phyloP scores from a whole-genome alignment of 148 eudicot species.

The Rheum nobile region DNA sequence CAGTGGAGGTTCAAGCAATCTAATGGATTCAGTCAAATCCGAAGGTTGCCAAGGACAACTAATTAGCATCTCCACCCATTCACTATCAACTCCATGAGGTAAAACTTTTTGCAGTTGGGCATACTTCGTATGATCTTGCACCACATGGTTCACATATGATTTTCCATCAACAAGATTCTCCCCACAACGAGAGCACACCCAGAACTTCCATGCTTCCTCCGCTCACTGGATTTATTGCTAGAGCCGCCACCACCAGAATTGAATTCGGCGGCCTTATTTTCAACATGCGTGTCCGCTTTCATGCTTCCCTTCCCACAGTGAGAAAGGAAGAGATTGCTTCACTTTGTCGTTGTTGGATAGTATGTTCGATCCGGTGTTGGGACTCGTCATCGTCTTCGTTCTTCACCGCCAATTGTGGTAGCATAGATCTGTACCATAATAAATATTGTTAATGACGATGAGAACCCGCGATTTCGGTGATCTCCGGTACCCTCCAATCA shows the following conservation, averaged over 20 bases:
- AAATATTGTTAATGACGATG: no score
- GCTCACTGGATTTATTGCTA: slow-evolving; percentile 38
- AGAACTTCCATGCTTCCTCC: slow-evolving; percentile 71
- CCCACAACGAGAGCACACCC: slow-evolving; percentile 75
- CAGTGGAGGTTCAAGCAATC: slow-evolving; percentile 42
- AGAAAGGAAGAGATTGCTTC: no score
- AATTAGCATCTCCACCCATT: slow-evolving; percentile 83
- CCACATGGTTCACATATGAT: slow-evolving; percentile 50
- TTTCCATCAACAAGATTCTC: slow-evolving; percentile 50
- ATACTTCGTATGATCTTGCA: slow-evolving; percentile 68
- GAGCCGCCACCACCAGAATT: slow-evolving; percentile 19
- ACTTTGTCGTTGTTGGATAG: no score
- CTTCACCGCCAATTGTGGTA: no score
- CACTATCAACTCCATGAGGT: slow-evolving; percentile 53
- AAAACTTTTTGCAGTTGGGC: slow-evolving; percentile 52
- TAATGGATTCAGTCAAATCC: slow-evolving; percentile 55
- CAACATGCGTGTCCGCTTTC: slow-evolving; percentile 39
- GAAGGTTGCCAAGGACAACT: slow-evolving; percentile 80
- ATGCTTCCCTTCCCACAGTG: no score
- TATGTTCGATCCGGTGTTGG: no score
- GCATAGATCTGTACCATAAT: no score
- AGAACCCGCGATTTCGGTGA: no score
- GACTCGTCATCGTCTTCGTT: no score
- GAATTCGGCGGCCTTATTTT: slow-evolving; percentile 25
- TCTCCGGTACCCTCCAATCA: no score